Evolutionary conservation across 164 flowering plant species (phyloP).

Genomic region (Liriodendron chinense): DNA sequence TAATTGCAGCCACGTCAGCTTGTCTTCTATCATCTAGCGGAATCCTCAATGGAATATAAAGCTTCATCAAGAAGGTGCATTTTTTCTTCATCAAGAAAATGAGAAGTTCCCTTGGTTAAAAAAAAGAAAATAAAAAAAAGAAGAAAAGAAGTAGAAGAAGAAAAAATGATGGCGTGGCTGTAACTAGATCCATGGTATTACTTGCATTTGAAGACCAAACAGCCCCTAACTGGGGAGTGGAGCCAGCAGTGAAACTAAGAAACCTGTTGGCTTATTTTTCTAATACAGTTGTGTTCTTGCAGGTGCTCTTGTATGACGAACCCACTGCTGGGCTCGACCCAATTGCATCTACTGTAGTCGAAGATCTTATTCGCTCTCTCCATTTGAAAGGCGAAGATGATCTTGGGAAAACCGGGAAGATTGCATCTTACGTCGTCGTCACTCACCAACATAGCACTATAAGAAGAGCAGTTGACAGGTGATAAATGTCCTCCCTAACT

Average conservation of each 20-base stretch:
- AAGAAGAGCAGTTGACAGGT: conserved; percentile 96
- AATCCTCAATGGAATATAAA: no score
- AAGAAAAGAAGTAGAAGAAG: no score
- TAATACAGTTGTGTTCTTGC: conserved; percentile 6
- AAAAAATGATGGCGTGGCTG: no score
- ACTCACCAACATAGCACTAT: conserved; percentile 99
- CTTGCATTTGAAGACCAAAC: no score
- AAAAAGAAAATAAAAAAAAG: no score
- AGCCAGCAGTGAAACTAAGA: background rate
- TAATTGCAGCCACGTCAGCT: no score
- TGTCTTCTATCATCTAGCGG: no score
- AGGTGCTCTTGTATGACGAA: conserved; percentile 96
- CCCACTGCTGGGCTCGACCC: conserved; percentile 99
- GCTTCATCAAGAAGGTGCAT: no score
- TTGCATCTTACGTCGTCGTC: conserved; percentile 90
- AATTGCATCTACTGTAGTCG: conserved; percentile 98
- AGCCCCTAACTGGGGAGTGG: background rate
- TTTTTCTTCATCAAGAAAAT: no score
- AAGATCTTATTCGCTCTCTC: conserved; percentile 96
- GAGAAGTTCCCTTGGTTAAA: no score
- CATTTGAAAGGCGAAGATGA: conserved; percentile 72
- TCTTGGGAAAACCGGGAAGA: conserved; percentile 62
- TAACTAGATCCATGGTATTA: no score
- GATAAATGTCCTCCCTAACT: background rate
- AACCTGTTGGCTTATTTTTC: background rate